Evolutionary conservation across 2,329 filamentous ascomycete genomes (phyloP).

Genomic region (Fusarium staphyleae): DNA sequence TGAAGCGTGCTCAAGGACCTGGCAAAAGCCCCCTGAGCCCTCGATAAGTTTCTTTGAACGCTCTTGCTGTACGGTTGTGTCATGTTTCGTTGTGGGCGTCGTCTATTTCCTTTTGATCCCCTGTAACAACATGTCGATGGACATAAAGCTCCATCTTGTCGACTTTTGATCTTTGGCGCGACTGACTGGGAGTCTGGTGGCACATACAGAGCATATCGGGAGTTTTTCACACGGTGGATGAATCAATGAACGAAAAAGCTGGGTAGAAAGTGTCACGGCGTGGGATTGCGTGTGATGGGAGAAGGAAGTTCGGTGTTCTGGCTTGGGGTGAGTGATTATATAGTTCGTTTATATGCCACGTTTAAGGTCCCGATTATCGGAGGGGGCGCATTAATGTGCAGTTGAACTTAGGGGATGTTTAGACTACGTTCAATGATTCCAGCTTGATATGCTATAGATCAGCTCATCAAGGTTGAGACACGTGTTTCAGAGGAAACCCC

Average conservation of each 20-base stretch:
- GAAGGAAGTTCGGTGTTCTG: constrained; percentile 8
- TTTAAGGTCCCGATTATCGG: neutral
- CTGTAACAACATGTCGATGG: constrained; percentile 13
- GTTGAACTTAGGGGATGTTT: no score
- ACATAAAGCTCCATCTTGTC: constrained; percentile 4
- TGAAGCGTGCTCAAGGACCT: constrained; percentile 53
- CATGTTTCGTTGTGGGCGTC: constrained; percentile 2
- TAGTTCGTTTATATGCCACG: neutral
- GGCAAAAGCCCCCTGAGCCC: constrained; percentile 55
- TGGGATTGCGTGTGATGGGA: neutral
- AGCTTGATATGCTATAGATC: no score
- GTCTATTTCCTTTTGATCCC: constrained; percentile 9
- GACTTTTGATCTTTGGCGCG: constrained; percentile 6
- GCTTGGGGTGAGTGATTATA: neutral
- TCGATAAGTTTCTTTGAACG: constrained; percentile 27
- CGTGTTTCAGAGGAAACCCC: no score
- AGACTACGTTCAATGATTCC: no score
- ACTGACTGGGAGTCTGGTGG: neutral
- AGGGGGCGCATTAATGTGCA: neutral
- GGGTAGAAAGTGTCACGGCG: neutral
- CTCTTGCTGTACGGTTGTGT: constrained; percentile 27
- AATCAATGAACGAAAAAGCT: constrained; percentile 27
- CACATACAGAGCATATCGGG: constrained; percentile 1
- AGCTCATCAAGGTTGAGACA: no score
- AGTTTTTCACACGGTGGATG: constrained; percentile 8